These are phyloP conservation scores for Nothophaeocryptopus gaeumannii DNA, from an alignment of 2,329 filamentous ascomycete genomes.

Conservation along the genomic window DNA sequence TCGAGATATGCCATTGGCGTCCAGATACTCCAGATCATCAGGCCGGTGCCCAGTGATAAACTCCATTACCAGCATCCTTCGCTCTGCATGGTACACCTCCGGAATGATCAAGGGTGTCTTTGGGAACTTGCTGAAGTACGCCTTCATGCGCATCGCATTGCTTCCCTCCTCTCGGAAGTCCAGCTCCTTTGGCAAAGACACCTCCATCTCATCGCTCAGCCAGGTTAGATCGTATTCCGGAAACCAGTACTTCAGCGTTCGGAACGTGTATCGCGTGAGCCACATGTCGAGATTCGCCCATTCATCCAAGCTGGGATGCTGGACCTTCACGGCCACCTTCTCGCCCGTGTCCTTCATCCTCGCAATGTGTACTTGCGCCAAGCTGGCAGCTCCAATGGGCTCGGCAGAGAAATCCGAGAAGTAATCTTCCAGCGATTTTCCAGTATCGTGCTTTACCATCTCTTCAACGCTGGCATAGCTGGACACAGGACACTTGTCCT, in stretches of 20 bases:
- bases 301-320: conserved; percentile 84
- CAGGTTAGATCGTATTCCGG: conserved; percentile 97
- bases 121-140: conserved; percentile 74
- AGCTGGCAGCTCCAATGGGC: conserved; percentile 87
- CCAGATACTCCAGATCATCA: conserved; percentile 84
- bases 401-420: conserved; percentile 79
- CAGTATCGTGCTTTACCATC: conserved; percentile 85
- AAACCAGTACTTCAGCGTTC: conserved; percentile 85
- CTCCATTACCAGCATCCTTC: conserved; percentile 92
- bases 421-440: conserved; percentile 71
- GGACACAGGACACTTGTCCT: conserved; percentile 93
- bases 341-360: conserved; percentile 77
- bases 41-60: conserved; percentile 81
- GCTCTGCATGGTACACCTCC: conserved; percentile 81
- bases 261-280: conserved; percentile 84
- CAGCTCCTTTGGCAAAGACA: conserved; percentile 84
- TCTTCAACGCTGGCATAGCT: conserved; percentile 79
- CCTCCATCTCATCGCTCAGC: conserved; percentile 89
- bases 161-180: conserved; percentile 82
- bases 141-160: conserved; percentile 75
- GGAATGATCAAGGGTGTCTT: conserved; percentile 84
- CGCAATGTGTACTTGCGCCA: conserved; percentile 91
- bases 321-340: conserved; percentile 92
- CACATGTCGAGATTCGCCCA: conserved; percentile 87
- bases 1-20: conserved; percentile 80